Conservation (phyloP, 2,329 filamentous ascomycete species). For the Neophaeococcomyces aloes region DNA sequence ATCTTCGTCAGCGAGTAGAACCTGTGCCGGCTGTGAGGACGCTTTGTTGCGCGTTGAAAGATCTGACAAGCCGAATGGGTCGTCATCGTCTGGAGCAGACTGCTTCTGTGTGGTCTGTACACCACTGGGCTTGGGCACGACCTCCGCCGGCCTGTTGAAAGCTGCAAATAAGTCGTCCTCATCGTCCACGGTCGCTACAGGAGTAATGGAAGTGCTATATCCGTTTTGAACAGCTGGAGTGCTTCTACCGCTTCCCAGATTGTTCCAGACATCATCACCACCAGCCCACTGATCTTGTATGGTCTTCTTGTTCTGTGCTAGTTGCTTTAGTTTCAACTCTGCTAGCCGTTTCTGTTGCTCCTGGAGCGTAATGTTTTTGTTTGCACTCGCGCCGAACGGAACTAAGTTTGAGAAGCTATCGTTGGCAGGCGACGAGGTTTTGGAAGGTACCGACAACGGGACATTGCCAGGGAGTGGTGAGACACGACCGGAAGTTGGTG, state of each 20-base stretch:
- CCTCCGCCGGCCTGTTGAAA: slow-evolving; percentile 39
- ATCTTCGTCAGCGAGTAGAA: slow-evolving; percentile 46
- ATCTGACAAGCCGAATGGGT: slow-evolving; percentile 72
- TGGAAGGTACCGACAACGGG: slow-evolving; percentile 31
- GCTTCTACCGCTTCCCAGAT: slow-evolving; percentile 47
- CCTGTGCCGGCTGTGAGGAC: slow-evolving; percentile 25
- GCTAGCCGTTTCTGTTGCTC: slow-evolving; percentile 60
- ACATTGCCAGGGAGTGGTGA: slow-evolving; percentile 30
- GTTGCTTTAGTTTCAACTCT: slow-evolving; percentile 65
- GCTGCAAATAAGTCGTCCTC: slow-evolving; percentile 53
- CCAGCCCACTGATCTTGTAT: slow-evolving; percentile 68
- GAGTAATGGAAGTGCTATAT: slow-evolving; percentile 1
- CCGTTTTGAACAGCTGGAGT: slow-evolving; percentile 27
- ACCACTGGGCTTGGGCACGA: slow-evolving; percentile 18
- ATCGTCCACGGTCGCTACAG: slow-evolving; percentile 21
- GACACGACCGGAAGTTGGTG: slow-evolving; percentile 32
- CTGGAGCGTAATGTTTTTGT: slow-evolving; percentile 58
- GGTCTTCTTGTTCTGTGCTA: slow-evolving; percentile 60
- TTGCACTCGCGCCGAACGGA: slow-evolving; percentile 45
- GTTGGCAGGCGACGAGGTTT: slow-evolving; percentile 32
- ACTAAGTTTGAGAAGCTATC: slow-evolving; percentile 53
- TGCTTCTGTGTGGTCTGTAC: slow-evolving; percentile 22
- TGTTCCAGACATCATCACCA: slow-evolving; percentile 58
- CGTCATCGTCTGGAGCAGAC: slow-evolving; percentile 56
- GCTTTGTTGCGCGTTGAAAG: slow-evolving; percentile 43